Percentiles rank a stretch among this genome's conserved stretches.
Evolutionary conservation across 1,284 basidiomycete species (phyloP).

Genomic region (Tilletia caries): DNA sequence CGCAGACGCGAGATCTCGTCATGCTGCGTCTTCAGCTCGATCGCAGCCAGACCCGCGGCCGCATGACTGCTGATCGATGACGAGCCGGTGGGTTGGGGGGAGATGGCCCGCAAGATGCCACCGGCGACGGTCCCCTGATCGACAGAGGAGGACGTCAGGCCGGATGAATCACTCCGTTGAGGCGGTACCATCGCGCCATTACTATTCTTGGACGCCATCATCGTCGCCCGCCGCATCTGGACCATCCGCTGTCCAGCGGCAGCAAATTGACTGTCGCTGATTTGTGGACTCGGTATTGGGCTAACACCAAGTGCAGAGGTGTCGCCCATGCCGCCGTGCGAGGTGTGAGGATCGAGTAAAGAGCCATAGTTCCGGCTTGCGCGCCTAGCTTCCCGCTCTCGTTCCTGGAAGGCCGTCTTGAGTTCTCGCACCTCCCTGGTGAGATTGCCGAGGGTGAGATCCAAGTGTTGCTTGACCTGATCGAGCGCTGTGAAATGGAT

Average conservation of each 20-base stretch:
- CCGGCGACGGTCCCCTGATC: not conserved
- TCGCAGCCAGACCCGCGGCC: constrained; percentile 62
- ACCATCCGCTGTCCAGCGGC: constrained; percentile 46
- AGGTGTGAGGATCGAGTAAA: not conserved
- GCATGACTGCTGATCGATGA: constrained; percentile 13
- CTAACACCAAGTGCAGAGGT: not conserved
- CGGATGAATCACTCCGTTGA: not conserved
- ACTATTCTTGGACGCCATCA: constrained; percentile 19
- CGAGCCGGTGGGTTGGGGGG: constrained; percentile 16
- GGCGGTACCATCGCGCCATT: not conserved
- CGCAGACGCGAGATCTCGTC: constrained; percentile 90
- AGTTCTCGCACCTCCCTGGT: constrained; percentile 89
- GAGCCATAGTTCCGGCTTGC: constrained; percentile 1
- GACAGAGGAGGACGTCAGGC: not conserved
- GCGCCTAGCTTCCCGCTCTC: constrained; percentile 21
- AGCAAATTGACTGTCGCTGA: constrained; percentile 48
- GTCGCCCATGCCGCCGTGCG: not conserved
- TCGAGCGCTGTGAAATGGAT: constrained; percentile 69
- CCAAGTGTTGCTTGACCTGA: constrained; percentile 97
- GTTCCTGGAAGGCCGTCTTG: constrained; percentile 63
- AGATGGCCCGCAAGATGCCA: constrained; percentile 1
- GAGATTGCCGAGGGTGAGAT: constrained; percentile 77
- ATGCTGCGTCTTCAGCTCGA: constrained; percentile 82
- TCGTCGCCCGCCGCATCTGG: constrained; percentile 37
- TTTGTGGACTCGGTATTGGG: constrained; percentile 20